phyloP scores from a whole-genome alignment of 176 grass and related monocot genomes.

The Tillandsia fasciculata region DNA sequence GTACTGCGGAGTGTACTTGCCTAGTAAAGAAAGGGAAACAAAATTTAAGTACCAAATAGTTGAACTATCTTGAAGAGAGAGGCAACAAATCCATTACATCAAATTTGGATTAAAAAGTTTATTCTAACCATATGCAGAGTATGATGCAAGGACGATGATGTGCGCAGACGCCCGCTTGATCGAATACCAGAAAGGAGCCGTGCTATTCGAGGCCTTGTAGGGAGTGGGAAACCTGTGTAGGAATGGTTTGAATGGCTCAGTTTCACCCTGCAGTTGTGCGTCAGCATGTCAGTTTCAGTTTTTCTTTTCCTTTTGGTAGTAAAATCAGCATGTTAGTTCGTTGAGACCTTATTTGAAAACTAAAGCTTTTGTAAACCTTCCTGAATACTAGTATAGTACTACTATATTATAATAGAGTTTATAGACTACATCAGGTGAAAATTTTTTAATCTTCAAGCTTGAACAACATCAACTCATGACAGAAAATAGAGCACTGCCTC shows the following conservation, averaged over 20 bases:
- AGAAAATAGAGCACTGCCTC: too few relatives aligned
- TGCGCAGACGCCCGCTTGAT: constrained; percentile 32
- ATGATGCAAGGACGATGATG: constrained; percentile 43
- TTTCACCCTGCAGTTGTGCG: constrained; percentile 33
- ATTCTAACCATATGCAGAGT: constrained; percentile 44
- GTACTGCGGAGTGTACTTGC: constrained; percentile 74
- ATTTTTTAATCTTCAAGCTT: too few relatives aligned
- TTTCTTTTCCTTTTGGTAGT: too few relatives aligned
- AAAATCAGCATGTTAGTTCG: too few relatives aligned
- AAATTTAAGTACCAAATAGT: too few relatives aligned
- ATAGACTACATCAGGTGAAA: too few relatives aligned
- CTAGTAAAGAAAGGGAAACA: background rate
- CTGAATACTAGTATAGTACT: too few relatives aligned
- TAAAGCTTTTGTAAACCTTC: too few relatives aligned
- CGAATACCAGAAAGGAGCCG: constrained; percentile 51
- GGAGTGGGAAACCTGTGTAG: constrained; percentile 46
- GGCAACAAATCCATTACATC: background rate
- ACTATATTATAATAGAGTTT: too few relatives aligned
- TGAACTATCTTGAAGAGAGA: background rate
- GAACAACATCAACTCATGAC: too few relatives aligned
- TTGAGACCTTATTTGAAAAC: too few relatives aligned
- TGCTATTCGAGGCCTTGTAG: constrained; percentile 26
- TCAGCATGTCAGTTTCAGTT: background rate
- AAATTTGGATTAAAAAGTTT: background rate
- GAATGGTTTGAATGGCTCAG: constrained; percentile 47